Evolutionary conservation across 2,329 filamentous ascomycete species (phyloP).

Genomic region (Ceratocystis papillata): DNA sequence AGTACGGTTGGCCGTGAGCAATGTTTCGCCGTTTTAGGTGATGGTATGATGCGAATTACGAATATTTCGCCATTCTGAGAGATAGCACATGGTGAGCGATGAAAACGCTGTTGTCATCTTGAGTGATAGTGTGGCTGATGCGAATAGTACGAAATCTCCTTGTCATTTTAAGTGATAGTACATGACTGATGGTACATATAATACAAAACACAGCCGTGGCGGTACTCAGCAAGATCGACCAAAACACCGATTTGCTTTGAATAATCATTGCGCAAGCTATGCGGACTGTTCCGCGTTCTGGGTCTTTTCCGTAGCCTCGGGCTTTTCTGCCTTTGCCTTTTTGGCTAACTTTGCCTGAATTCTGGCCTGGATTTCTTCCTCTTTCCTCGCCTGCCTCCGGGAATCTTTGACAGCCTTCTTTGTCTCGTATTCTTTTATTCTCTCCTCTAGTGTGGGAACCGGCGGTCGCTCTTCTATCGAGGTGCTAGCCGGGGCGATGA

Average conservation of each 20-base stretch:
- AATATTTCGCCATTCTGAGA: too few relatives aligned
- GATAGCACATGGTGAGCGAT: too few relatives aligned
- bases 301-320: background rate
- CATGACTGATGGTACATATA: conserved; percentile 22
- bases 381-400: conserved; percentile 35
- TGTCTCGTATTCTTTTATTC: conserved; percentile 43
- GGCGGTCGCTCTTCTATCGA: conserved; percentile 54
- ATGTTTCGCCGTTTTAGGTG: too few relatives aligned
- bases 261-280: background rate
- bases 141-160: background rate
- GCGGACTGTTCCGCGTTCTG: background rate
- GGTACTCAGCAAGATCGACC: background rate
- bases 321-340: conserved; percentile 4
- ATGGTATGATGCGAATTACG: too few relatives aligned
- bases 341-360: conserved; percentile 20
- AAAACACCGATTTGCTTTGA: background rate
- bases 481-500: conserved; percentile 57
- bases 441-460: conserved; percentile 54
- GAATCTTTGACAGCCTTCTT: conserved; percentile 49
- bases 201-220: conserved; percentile 18
- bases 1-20: too few relatives aligned
- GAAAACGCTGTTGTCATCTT: background rate
- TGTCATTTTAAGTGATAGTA: conserved; percentile 12
- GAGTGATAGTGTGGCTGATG: background rate
- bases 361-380: conserved; percentile 26